Base-by-base conservation (phyloP, 805 yeast species). In the Starmera pachycereana region DNA sequence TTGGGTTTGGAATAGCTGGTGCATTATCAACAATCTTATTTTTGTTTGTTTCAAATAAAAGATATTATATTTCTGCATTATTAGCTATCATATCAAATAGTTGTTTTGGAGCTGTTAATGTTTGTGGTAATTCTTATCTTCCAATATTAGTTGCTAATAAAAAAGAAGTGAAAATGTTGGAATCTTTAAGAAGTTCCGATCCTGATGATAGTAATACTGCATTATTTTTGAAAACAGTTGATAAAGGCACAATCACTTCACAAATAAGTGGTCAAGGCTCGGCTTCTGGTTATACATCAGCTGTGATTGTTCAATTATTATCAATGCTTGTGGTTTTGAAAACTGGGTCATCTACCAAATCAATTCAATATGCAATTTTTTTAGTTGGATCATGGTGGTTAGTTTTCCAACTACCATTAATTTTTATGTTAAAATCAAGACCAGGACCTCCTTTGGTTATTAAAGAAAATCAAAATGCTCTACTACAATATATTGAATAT, bases 331-430 rank as follows among this genome's bases (percentile, higher is more conserved):
- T 79, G 13, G 66, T 76, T 3, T 51, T 61, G 29, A 60, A 56
- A 32, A 56, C 62, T n/a, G 66, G 69, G 3, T 58, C 70, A 2
- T 48, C 61, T 1, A 52, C 63, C 3, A 40, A 41, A 2, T 73
- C 78, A 8, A 62, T 81, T 6, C 78, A 78, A 46, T 53, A 71
- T 22, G 86, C 83, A 0, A 69, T 82, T 13, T 62, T 72, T 10
- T 55, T 76, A 28, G 83, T 83, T 13, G 92, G 92, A 1, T 22
- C 72, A 1, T 83, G 92, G 90, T 84, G 94, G 94, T 54, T 79
- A 7, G 41, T 73, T 3, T 82, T 81, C 65, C 87, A 81, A 50
- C 38, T 77, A 4, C 90, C 90, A 3, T 66, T 82, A 30, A 53
- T 62, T 1, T 49, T 66, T 43, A 58, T 73, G 33, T 56, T 84